These are phyloP conservation scores for Coniella lustricola DNA, from an alignment of 2,329 filamentous ascomycete species.

Conservation along the genomic window DNA sequence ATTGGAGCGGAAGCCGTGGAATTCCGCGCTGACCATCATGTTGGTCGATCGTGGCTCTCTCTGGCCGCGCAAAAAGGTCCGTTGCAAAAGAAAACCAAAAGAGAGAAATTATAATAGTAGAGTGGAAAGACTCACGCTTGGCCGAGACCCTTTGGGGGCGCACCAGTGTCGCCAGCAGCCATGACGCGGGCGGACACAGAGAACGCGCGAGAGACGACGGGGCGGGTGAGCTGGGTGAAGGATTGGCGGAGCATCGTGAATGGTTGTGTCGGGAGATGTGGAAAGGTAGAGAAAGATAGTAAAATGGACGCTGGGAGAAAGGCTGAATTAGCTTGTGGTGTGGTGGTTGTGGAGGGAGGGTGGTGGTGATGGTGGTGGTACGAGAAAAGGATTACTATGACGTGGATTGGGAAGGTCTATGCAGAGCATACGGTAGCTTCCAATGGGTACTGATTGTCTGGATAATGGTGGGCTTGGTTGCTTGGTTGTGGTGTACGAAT, in stretches of 20 bases:
- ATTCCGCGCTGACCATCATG: background rate
- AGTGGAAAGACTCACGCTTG: conserved; percentile 37
- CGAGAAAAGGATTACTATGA: conserved; percentile 2
- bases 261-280: conserved; percentile 3
- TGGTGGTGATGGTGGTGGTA: background rate
- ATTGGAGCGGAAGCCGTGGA: background rate
- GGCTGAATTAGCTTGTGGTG: background rate
- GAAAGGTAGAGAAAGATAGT: background rate
- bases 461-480: too few relatives aligned
- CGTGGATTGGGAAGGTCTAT: conserved; percentile 6
- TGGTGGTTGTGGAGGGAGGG: background rate
- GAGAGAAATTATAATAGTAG: background rate
- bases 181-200: conserved; percentile 57
- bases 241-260: conserved; percentile 61
- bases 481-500: conserved; percentile 3
- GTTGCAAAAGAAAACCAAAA: background rate
- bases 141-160: conserved; percentile 47
- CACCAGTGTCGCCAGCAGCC: conserved; percentile 63
- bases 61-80: background rate
- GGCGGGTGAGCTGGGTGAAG: conserved; percentile 46
- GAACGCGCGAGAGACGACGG: conserved; percentile 52
- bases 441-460: too few relatives aligned
- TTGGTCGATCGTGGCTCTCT: too few relatives aligned
- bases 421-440: too few relatives aligned
- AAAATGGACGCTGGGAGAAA: background rate